Conservation (phyloP, 257 asterid species). For the Echites panduratus region DNA sequence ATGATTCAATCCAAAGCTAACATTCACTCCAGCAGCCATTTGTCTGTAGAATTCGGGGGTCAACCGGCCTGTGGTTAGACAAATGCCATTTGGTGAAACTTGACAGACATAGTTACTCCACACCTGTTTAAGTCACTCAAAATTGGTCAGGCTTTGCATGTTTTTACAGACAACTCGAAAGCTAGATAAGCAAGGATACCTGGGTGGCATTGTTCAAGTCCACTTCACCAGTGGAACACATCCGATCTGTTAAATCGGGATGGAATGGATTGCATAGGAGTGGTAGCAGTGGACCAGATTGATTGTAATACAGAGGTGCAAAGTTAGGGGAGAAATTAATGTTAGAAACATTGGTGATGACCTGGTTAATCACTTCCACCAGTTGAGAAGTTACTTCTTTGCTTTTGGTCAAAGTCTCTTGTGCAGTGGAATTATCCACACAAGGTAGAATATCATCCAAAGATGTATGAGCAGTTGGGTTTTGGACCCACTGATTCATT, state of each 20-base stretch:
- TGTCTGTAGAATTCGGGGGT: slow-evolving; percentile 58
- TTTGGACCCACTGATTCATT: slow-evolving; percentile 79
- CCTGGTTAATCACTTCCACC: slow-evolving; percentile 51
- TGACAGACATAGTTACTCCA: slow-evolving; percentile 66
- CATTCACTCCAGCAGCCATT: slow-evolving; percentile 58
- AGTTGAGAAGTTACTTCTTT: slow-evolving; percentile 72
- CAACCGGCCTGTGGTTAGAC: slow-evolving; percentile 68
- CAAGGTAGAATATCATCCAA: slow-evolving; percentile 80
- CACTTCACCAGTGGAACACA: slow-evolving; percentile 59
- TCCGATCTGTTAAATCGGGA: slow-evolving; percentile 53
- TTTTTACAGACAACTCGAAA: background rate
- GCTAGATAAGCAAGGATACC: slow-evolving; percentile 30
- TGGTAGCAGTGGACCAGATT: slow-evolving; percentile 84
- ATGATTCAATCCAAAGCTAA: slow-evolving; percentile 60
- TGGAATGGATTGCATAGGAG: slow-evolving; percentile 74
- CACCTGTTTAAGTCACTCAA: slow-evolving; percentile 33
- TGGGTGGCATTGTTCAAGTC: slow-evolving; percentile 71
- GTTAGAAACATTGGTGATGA: slow-evolving; percentile 76
- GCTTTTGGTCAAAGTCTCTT: slow-evolving; percentile 54
- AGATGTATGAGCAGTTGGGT: slow-evolving; percentile 78
- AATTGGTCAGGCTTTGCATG: background rate
- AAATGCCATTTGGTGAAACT: slow-evolving; percentile 49
- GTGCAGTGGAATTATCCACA: slow-evolving; percentile 69
- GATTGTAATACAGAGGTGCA: slow-evolving; percentile 68
- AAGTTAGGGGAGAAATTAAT: slow-evolving; percentile 70